Conservation (phyloP, 73 alveolate genomes). For the Paramecium biaurelia region DNA sequence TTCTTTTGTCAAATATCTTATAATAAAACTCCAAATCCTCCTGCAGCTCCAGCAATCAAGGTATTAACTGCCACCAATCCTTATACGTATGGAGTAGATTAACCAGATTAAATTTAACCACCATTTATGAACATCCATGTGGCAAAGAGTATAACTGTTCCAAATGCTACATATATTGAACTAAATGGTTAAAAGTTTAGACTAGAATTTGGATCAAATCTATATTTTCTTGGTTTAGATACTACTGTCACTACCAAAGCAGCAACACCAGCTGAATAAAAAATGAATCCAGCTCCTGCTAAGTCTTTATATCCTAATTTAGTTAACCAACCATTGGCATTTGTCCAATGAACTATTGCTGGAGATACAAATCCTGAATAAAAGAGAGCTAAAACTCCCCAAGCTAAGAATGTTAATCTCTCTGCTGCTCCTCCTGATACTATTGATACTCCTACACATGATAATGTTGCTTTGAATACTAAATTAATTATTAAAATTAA, state of each 20-base stretch:
- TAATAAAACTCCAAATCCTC: slow-evolving; percentile 6
- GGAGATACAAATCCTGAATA: slow-evolving; percentile 37
- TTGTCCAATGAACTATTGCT: slow-evolving; percentile 29
- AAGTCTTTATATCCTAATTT: slow-evolving; percentile 23
- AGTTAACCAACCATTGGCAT: background rate
- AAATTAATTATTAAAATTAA: background rate
- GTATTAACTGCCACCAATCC: slow-evolving; percentile 28
- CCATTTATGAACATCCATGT: slow-evolving; percentile 14
- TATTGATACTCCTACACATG: background rate
- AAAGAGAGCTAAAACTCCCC: background rate
- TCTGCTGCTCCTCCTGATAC: slow-evolving; percentile 38
- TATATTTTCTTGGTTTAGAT: slow-evolving; percentile 18
- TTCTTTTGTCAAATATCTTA: background rate
- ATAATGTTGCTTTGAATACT: background rate
- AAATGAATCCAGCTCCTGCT: background rate
- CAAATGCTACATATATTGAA: slow-evolving; percentile 29
- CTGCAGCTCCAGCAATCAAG: slow-evolving; percentile 26
- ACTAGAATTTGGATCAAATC: background rate
- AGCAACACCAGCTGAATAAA: slow-evolving; percentile 35
- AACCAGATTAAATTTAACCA: background rate
- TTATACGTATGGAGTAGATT: background rate
- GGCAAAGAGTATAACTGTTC: background rate
- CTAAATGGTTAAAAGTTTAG: background rate
- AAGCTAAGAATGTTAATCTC: slow-evolving; percentile 27
- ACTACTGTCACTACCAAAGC: background rate